Percentiles rank a stretch among this genome's conserved stretches.
phyloP scores from a whole-genome alignment of 352 stramenopile species.

The Blastocystis sp. region DNA sequence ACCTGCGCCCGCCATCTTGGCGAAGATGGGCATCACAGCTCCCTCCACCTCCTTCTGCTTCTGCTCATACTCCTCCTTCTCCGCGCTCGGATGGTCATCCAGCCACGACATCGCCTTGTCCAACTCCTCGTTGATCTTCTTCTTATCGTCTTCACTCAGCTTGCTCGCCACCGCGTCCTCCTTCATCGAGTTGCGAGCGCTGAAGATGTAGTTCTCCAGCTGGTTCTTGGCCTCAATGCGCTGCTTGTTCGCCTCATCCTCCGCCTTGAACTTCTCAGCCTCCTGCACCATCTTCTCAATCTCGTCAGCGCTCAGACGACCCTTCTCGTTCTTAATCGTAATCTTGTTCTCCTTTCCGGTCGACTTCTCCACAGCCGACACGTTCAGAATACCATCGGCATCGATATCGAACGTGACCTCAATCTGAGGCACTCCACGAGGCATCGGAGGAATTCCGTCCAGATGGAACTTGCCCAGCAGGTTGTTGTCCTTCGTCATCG shows the following conservation, averaged over 20 bases:
- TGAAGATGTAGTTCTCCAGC: constrained; percentile 79
- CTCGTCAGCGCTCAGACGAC: constrained; percentile 75
- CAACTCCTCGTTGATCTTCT: constrained; percentile 77
- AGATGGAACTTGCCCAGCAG: constrained; percentile 78
- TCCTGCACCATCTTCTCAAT: constrained; percentile 82
- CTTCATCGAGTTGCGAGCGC: constrained; percentile 70
- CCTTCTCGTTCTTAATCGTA: constrained; percentile 84
- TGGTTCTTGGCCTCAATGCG: constrained; percentile 71
- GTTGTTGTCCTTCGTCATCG: constrained; percentile 83
- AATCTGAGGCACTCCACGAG: constrained; percentile 79
- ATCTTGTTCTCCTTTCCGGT: constrained; percentile 84
- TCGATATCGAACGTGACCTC: constrained; percentile 80
- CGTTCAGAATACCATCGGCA: constrained; percentile 64
- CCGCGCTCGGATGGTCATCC: constrained; percentile 88
- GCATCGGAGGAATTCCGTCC: constrained; percentile 72
- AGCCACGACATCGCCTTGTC: constrained; percentile 96
- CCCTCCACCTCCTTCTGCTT: constrained; percentile 79
- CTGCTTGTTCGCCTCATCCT: constrained; percentile 68
- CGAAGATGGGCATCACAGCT: constrained; percentile 62
- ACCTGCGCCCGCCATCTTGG: constrained; percentile 63
- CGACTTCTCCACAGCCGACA: constrained; percentile 64
- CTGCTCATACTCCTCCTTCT: constrained; percentile 81
- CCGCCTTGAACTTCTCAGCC: constrained; percentile 78
- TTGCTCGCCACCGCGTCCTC: constrained; percentile 82
- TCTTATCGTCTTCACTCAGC: constrained; percentile 82